phyloP scores from a whole-genome alignment of 495 filamentous ascomycete genomes.

The Oleoguttula mirabilis region DNA sequence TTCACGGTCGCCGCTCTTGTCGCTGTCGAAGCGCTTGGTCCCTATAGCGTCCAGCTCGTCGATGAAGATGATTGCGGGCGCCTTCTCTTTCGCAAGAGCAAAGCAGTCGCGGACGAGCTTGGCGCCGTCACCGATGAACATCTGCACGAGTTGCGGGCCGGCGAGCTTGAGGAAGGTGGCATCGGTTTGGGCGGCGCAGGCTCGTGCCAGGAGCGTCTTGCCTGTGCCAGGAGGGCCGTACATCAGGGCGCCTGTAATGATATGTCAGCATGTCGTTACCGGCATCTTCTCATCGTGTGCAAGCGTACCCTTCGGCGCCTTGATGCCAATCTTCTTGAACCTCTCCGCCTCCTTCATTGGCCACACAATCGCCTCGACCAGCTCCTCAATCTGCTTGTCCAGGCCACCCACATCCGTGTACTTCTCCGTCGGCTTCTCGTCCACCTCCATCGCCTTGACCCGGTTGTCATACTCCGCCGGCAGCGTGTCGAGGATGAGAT shows the following conservation, averaged over 20 bases:
- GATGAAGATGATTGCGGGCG: conserved; percentile 98
- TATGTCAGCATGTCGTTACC: conserved; percentile 8
- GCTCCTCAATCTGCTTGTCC: conserved; percentile 98
- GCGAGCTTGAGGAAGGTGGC: conserved; percentile 99
- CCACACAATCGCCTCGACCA: conserved; percentile 99
- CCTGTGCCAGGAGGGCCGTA: conserved; percentile 94
- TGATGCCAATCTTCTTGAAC: conserved; percentile 99
- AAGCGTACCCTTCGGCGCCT: conserved; percentile 98
- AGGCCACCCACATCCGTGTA: conserved; percentile 96
- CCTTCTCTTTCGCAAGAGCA: conserved; percentile 94
- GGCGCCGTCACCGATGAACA: conserved; percentile 99
- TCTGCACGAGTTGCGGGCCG: conserved; percentile 96
- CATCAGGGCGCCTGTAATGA: conserved; percentile 72
- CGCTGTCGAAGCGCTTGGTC: conserved; percentile 97
- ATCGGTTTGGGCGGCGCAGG: conserved; percentile 94
- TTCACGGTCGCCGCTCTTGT: conserved; percentile 95
- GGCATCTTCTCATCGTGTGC: neutral
- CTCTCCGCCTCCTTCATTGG: conserved; percentile 98
- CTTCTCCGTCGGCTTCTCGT: conserved; percentile 99
- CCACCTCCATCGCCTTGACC: conserved; percentile 99
- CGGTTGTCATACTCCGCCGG: conserved; percentile 99
- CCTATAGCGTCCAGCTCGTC: conserved; percentile 96
- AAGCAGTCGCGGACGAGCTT: conserved; percentile 98
- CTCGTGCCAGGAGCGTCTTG: conserved; percentile 93
- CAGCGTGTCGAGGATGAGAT: conserved; percentile 94